A percentile compares a stretch with the other conserved stretches of the same genome.
Evolutionary conservation across 495 filamentous ascomycete species (phyloP).

Genomic region (Collariella sp.): DNA sequence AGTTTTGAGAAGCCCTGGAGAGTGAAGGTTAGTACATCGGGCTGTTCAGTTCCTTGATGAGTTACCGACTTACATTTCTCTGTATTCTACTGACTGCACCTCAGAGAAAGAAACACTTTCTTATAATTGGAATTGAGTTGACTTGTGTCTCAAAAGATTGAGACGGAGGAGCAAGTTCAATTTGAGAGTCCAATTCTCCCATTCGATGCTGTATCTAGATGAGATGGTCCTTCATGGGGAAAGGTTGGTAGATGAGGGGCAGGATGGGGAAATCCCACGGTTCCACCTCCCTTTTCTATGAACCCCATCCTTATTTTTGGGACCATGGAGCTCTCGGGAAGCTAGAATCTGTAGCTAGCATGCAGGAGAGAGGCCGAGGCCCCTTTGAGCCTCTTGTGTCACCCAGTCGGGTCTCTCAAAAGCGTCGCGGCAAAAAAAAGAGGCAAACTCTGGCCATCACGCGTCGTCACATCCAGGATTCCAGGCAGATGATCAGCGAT

Average conservation of each 20-base stretch:
- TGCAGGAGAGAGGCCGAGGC: not conserved
- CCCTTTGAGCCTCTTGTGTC: not conserved
- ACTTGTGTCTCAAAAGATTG: no score
- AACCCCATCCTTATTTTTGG: not conserved
- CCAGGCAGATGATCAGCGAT: not conserved
- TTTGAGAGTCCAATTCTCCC: not conserved
- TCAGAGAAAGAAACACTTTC: no score
- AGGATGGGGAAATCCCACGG: not conserved
- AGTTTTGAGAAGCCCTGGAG: slow-evolving; percentile 25
- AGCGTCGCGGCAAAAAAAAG: not conserved
- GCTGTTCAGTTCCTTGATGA: no score
- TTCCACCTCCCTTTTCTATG: not conserved
- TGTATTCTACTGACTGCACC: no score
- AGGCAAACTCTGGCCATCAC: slow-evolving; percentile 3
- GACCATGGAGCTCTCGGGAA: not conserved
- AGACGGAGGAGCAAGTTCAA: no score
- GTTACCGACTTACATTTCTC: slow-evolving; percentile 3
- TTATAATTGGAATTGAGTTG: no score
- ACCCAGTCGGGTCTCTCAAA: not conserved
- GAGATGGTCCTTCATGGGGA: no score
- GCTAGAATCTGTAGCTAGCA: not conserved
- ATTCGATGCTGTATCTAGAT: no score
- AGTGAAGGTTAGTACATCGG: not conserved
- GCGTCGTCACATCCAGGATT: not conserved
- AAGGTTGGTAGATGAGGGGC: not conserved